Evolutionary conservation across 2,329 filamentous ascomycete genomes (phyloP).

Genomic region (Fusarium fujikuroi): DNA sequence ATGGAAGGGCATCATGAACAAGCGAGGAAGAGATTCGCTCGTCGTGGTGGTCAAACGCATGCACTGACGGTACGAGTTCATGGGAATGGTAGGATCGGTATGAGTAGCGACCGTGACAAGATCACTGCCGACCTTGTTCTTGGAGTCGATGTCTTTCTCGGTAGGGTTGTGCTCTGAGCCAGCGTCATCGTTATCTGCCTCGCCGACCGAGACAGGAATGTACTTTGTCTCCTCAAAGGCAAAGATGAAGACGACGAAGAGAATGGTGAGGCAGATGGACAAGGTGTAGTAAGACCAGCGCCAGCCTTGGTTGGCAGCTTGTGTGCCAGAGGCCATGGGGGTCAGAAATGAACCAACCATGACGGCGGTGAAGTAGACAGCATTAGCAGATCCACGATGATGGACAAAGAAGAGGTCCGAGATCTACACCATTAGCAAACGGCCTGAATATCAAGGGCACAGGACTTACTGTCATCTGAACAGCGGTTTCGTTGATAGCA

Average conservation of each 20-base stretch:
- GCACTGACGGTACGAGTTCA: slow-evolving; percentile 35
- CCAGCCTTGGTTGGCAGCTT: slow-evolving; percentile 40
- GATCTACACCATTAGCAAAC: slow-evolving; percentile 33
- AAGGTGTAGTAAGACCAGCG: slow-evolving; percentile 42
- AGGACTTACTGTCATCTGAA: slow-evolving; percentile 50
- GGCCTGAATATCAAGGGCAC: accelerated
- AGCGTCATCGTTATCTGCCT: background rate
- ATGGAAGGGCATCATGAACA: slow-evolving; percentile 35
- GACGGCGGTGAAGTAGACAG: slow-evolving; percentile 47
- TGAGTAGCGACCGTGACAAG: background rate
- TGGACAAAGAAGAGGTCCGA: slow-evolving; percentile 50
- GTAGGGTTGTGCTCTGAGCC: background rate
- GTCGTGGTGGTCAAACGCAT: slow-evolving; percentile 36
- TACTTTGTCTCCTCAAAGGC: slow-evolving; percentile 48
- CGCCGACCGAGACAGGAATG: slow-evolving; percentile 26
- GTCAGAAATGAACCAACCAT: slow-evolving; percentile 47
- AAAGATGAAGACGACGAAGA: slow-evolving; percentile 39
- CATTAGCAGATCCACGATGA: slow-evolving; percentile 47
- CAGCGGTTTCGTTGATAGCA: slow-evolving; percentile 53
- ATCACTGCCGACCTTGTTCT: background rate
- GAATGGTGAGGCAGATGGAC: slow-evolving; percentile 36
- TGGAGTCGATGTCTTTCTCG: background rate
- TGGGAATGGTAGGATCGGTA: slow-evolving; percentile 2
- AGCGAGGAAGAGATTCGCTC: slow-evolving; percentile 22
- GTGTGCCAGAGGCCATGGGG: slow-evolving; percentile 46